Conservation (phyloP, 495 filamentous ascomycete genomes). For the Ascobolus immersus region DNA sequence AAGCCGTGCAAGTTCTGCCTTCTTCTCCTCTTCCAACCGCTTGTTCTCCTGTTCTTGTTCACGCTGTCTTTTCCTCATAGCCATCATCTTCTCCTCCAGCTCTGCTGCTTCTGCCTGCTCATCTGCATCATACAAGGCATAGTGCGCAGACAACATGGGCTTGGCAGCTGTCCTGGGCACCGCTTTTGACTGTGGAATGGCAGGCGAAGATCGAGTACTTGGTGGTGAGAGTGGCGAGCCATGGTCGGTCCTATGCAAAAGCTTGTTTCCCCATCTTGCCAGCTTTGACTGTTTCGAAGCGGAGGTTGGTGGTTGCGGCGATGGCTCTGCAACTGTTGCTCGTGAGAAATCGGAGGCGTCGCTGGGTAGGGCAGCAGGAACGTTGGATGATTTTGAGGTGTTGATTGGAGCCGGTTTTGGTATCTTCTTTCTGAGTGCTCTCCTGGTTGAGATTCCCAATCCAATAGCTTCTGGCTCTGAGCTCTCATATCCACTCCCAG, state of each 20-base stretch:
- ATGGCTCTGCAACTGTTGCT: background rate
- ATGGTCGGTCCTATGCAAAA: background rate
- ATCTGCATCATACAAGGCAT: conserved; percentile 52
- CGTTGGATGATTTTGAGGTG: conserved; percentile 4
- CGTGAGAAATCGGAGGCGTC: background rate
- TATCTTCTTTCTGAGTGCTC: background rate
- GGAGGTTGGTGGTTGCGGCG: background rate
- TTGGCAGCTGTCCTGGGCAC: conserved; percentile 1
- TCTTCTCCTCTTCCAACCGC: conserved; percentile 2
- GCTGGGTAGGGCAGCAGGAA: background rate
- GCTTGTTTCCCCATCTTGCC: background rate
- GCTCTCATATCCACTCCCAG: background rate
- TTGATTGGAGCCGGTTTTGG: conserved; percentile 4
- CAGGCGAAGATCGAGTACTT: background rate
- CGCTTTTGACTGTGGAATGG: background rate
- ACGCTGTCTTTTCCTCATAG: conserved; percentile 5
- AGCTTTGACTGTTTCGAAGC: background rate
- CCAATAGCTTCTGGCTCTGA: background rate
- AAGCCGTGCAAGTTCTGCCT: background rate
- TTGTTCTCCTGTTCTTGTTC: conserved; percentile 2
- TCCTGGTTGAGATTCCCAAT: background rate
- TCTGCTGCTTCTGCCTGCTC: conserved; percentile 38
- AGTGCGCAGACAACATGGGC: conserved; percentile 31
- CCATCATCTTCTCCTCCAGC: conserved; percentile 21
- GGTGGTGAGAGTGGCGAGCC: background rate